Evolutionary conservation across 2,329 filamentous ascomycete genomes (phyloP), one percentile per base, ranked within the genome.

Genomic region (Thelonectria blattea): DNA sequence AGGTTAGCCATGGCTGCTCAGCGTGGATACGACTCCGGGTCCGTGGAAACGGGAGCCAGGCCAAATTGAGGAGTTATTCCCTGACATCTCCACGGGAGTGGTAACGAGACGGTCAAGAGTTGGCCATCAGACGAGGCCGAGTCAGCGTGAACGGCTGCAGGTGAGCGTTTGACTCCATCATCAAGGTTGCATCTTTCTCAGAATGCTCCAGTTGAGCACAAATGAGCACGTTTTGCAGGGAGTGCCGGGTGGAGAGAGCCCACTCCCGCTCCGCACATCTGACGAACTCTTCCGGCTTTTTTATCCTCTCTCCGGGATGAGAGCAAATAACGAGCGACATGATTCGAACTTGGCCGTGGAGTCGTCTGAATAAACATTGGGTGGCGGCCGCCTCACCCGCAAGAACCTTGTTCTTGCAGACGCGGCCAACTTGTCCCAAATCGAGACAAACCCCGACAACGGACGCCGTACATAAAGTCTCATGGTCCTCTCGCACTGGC

Each of bases 181-280:
- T 53, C 37, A 11, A 53, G 52, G 45, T 39, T 24, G 41, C 17
- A 58, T 42, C 27, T 30, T 10, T 6, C 27, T 17, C n/a, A 11
- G 9, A 11, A 20, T 42, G 30, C 48, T 65, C 24, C 20, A 53
- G 61, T 62, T 74, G 74, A 75, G 74, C 74, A 75, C 57, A 55
- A 74, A 75, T 76, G 74, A 75, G 74, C 74, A 76, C 64, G 71
- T 76, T 75, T 75, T 72, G 61, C 65, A 41, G 64, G 67, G 70
- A 52, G 68, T 50, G 54, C 30, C 39, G n/a, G 5, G 55, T 60
- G 66, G 63, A 58, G 56, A 14, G 20, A 52, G 32, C 47, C 52
- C 52, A 56, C 34, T 37, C 52, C 27, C 32, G 57, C 57, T 60
- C 57, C 52, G 57, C 57, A 56, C 49, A 32, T 30, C n/a, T 51